Base-by-base conservation (phyloP, 2,329 filamentous ascomycete species). In the Verticillium isaacii region DNA sequence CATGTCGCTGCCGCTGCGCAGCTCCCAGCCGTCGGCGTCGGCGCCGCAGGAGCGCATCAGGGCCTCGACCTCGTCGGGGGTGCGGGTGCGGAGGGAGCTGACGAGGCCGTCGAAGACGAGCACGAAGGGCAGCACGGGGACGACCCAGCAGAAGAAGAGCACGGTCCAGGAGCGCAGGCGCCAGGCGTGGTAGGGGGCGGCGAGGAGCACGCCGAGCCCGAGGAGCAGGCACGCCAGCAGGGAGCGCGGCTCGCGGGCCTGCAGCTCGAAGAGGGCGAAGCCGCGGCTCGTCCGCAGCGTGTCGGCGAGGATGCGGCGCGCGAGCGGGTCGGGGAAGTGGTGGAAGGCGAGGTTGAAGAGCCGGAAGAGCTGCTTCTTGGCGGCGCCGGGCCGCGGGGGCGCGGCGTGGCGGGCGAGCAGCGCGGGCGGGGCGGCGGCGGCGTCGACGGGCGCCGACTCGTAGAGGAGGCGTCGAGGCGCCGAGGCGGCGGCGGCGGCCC, bases 321-420 rank as follows among this genome's bases (percentile, higher is more conserved):
- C 90, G 19, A 87, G 73, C 4, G 75, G 74, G 68, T 92, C 87
- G 64, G 87, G 82, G 67, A 93, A 93, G 75, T 93, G 90, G 73
- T 93, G 90, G 69, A 93, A 93, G 1, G 89, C 85, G 2, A 92
- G 78, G 70, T 89, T 90, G 73, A 90, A 93, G 58, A 92, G 75
- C 5, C 90, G 80, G 70, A 92, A 89, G 25, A 90, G 82, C 69
- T 80, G 82, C 57, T 77, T 78, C 3, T 75, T 77, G 12, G 73
- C 70, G 6, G 66, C 9, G 37, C 11, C 6, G 9, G 58, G 23
- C 5, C 8, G 23, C 17, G 37, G n/a, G 5, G 41, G 15, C 32
- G 29, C 50, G 41, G 41, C 57, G 19, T 32, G 29, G 12, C 14
- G 32, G 32, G 11, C 34, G 29, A 32, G 25, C n/a, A 45, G 50